These are phyloP conservation scores for Casuarina equisetifolia DNA, from an alignment of 306 rosid genomes.

Conservation along the genomic window DNA sequence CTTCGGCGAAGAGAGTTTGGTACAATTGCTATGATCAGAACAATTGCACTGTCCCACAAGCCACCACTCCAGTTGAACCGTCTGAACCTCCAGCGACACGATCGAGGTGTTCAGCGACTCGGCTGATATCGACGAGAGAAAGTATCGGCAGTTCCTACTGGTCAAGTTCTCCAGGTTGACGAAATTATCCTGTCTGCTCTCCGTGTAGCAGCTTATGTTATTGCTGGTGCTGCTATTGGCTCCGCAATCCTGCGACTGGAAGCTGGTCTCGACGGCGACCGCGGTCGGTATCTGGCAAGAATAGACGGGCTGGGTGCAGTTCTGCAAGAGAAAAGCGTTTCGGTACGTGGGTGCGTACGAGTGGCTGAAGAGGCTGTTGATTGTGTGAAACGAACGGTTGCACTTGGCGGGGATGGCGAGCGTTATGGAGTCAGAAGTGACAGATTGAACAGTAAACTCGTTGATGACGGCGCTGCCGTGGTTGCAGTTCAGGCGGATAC, in stretches of 20 bases:
- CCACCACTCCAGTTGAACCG: constrained; percentile 85
- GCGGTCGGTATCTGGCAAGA: constrained; percentile 58
- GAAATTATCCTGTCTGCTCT: constrained; percentile 25
- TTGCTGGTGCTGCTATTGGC: neutral
- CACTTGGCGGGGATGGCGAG: constrained; percentile 48
- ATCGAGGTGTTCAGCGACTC: constrained; percentile 30
- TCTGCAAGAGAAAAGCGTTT: constrained; percentile 67
- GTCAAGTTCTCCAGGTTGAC: constrained; percentile 26
- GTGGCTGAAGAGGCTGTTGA: constrained; percentile 49
- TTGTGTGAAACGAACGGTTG: constrained; percentile 42
- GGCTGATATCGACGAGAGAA: constrained; percentile 61
- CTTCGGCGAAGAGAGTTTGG: constrained; percentile 24
- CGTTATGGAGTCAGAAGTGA: constrained; percentile 42
- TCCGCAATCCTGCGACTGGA: constrained; percentile 51
- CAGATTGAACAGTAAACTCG: constrained; percentile 46
- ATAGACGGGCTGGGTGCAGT: constrained; percentile 33
- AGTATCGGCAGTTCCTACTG: constrained; percentile 34
- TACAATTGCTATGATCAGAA: constrained; percentile 53
- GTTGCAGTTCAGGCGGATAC: constrained; percentile 59
- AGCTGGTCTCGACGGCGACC: constrained; percentile 48
- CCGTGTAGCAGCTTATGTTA: constrained; percentile 57
- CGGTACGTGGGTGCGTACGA: constrained; percentile 65
- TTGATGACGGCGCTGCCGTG: constrained; percentile 41
- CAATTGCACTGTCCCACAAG: constrained; percentile 63
- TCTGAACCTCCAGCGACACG: constrained; percentile 63